Conservation (phyloP, 1,284 basidiomycete genomes). For the Ustanciosporium gigantosporum region DNA sequence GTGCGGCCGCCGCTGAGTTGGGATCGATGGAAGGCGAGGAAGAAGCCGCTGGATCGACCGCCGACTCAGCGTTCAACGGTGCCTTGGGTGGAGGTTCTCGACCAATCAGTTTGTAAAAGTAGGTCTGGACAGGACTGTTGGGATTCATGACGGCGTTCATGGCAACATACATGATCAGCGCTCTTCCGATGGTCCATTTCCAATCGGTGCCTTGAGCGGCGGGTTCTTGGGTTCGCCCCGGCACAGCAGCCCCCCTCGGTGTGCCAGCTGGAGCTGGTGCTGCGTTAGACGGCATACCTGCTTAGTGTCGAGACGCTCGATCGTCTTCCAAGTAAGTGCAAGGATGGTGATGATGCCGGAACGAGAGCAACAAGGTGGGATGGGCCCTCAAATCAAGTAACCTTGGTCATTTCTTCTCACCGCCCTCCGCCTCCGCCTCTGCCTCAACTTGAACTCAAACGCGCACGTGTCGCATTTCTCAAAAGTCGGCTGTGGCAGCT, state of each 20-base stretch:
- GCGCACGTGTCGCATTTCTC: too few species aligned
- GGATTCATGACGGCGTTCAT: conserved; percentile 31
- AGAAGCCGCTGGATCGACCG: neutral
- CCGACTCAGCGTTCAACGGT: neutral
- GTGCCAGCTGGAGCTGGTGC: too few species aligned
- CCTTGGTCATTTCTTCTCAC: too few species aligned
- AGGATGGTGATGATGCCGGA: too few species aligned
- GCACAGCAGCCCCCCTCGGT: neutral
- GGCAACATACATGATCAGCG: conserved; percentile 30
- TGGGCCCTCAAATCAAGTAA: too few species aligned
- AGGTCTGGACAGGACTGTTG: conserved; percentile 14
- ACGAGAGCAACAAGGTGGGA: too few species aligned
- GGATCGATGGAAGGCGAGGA: too few species aligned
- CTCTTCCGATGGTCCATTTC: conserved; percentile 27
- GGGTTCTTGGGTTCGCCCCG: neutral
- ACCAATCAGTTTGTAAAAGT: conserved; percentile 23
- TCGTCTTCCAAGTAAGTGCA: too few species aligned
- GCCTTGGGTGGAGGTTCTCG: neutral
- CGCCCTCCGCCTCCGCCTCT: too few species aligned
- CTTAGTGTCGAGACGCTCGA: too few species aligned
- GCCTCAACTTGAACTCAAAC: too few species aligned
- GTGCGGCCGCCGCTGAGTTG: neutral
- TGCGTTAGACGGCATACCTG: neutral
- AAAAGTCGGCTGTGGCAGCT: too few species aligned
- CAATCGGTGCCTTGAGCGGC: conserved; percentile 11